Percentiles rank a stretch among this genome's conserved stretches.
Conservation (phyloP, 768 basidiomycete species). For the Suillus ampliporus region DNA sequence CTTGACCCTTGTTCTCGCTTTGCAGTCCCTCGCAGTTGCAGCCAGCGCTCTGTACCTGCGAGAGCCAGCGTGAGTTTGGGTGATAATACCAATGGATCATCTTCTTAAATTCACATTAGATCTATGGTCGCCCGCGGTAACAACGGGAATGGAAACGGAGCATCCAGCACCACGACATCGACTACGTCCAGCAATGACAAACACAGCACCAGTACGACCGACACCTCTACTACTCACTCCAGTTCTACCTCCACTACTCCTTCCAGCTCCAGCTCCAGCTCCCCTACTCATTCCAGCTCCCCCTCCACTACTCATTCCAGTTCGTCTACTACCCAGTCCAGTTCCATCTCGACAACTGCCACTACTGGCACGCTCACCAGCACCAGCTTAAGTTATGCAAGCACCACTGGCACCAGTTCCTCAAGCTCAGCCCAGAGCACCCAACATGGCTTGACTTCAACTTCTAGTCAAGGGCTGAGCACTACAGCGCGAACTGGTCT, state of each 20-base stretch:
- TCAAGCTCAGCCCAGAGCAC: constrained; percentile 7
- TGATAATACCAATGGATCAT: background rate
- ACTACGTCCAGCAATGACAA: background rate
- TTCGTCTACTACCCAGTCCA: constrained; percentile 4
- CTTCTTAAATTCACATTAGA: background rate
- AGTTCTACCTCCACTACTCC: background rate
- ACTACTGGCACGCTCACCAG: background rate
- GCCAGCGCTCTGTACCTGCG: background rate
- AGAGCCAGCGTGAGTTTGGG: constrained; percentile 9
- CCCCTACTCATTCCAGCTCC: background rate
- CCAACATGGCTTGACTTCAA: constrained; percentile 1
- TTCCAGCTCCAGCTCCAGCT: background rate
- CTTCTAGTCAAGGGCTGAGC: constrained; percentile 15
- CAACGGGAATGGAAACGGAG: background rate
- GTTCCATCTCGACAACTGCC: background rate
- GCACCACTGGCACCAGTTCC: constrained; percentile 5
- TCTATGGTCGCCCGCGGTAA: background rate
- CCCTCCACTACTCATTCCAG: constrained; percentile 1
- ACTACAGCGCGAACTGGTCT: constrained; percentile 32
- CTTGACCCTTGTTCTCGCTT: constrained; percentile 8
- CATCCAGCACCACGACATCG: constrained; percentile 8
- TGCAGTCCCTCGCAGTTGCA: background rate
- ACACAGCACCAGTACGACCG: background rate
- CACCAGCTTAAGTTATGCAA: constrained; percentile 6
- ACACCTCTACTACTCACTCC: constrained; percentile 4